These are phyloP conservation scores for Metschnikowia arizonensis DNA, from an alignment of 805 yeast genomes.

Conservation along the genomic window DNA sequence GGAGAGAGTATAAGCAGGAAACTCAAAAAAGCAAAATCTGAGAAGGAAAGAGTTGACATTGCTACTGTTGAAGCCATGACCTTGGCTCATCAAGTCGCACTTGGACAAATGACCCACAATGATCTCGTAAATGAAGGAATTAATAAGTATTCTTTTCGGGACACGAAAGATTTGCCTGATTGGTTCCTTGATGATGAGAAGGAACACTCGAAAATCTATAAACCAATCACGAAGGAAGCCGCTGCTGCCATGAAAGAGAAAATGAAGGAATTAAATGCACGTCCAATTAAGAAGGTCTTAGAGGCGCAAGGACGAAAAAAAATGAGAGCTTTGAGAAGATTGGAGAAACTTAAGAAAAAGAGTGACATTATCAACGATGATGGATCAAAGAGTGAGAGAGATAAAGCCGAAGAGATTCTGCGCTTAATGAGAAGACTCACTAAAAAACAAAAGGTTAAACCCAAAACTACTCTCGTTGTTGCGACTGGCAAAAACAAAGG, in stretches of 20 bases:
- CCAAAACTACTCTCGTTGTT: slow-evolving; percentile 82
- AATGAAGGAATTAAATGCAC: slow-evolving; percentile 70
- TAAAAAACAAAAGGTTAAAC: slow-evolving; percentile 67
- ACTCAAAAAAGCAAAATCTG: slow-evolving; percentile 42
- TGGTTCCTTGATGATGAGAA: slow-evolving; percentile 96
- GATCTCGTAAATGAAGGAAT: slow-evolving; percentile 91
- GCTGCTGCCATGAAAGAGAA: slow-evolving; percentile 42
- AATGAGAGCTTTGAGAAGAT: slow-evolving; percentile 81
- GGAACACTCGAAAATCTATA: slow-evolving; percentile 74
- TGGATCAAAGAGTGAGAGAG: slow-evolving; percentile 80
- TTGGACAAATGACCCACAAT: slow-evolving; percentile 79
- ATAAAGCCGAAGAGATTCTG: slow-evolving; percentile 89
- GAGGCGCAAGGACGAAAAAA: slow-evolving; percentile 97
- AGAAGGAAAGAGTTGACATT: slow-evolving; percentile 66
- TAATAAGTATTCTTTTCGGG: slow-evolving; percentile 88
- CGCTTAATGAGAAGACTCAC: slow-evolving; percentile 77
- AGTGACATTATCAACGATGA: slow-evolving; percentile 89
- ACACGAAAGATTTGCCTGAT: slow-evolving; percentile 85
- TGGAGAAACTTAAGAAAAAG: slow-evolving; percentile 88
- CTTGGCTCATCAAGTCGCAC: slow-evolving; percentile 89
- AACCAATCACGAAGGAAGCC: slow-evolving; percentile 91
- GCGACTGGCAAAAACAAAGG: slow-evolving; percentile 86
- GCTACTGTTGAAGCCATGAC: slow-evolving; percentile 98
- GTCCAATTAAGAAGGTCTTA: slow-evolving; percentile 97
- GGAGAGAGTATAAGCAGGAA: slow-evolving; percentile 37